Percentiles rank a stretch among this genome's conserved stretches.
Evolutionary conservation across 345 rosid genomes (phyloP).

Genomic region (Carallia brachiata): DNA sequence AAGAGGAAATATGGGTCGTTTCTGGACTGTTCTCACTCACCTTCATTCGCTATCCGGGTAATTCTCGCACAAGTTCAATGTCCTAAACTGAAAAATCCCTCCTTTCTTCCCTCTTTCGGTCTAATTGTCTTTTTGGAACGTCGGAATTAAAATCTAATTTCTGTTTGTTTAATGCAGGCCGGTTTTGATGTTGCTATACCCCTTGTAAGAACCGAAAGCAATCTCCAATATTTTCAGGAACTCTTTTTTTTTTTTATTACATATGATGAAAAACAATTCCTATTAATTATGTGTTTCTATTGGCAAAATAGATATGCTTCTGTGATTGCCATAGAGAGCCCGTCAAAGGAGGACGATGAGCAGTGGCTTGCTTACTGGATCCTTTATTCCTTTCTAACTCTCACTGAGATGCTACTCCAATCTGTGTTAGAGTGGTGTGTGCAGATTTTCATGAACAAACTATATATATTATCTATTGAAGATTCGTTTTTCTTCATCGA

Average conservation of each 20-base stretch:
- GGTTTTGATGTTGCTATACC: slow-evolving; percentile 68
- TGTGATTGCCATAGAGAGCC: slow-evolving; percentile 69
- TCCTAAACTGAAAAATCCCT: background rate
- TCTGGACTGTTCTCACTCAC: slow-evolving; percentile 47
- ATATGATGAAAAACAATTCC: background rate
- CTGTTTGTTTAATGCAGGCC: slow-evolving; percentile 43
- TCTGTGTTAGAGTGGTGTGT: slow-evolving; percentile 60
- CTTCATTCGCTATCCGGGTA: slow-evolving; percentile 68
- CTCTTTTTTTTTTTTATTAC: background rate
- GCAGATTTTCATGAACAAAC: background rate
- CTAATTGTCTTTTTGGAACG: background rate
- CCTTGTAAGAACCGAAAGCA: slow-evolving; percentile 48
- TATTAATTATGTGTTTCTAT: background rate
- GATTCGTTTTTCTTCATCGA: background rate
- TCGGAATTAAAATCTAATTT: background rate
- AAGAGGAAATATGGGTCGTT: slow-evolving; percentile 36
- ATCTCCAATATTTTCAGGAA: background rate
- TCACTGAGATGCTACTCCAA: slow-evolving; percentile 67
- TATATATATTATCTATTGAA: too few relatives aligned
- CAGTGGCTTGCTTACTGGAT: slow-evolving; percentile 99
- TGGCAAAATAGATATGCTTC: slow-evolving; percentile 57
- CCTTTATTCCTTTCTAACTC: slow-evolving; percentile 71
- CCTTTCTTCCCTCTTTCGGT: background rate
- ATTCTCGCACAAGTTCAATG: background rate
- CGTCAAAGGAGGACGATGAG: slow-evolving; percentile 62